A percentile compares a stretch with the other conserved stretches of the same genome.
Conservation (phyloP, 2,329 filamentous ascomycete species). For the Fusarium clavum region DNA sequence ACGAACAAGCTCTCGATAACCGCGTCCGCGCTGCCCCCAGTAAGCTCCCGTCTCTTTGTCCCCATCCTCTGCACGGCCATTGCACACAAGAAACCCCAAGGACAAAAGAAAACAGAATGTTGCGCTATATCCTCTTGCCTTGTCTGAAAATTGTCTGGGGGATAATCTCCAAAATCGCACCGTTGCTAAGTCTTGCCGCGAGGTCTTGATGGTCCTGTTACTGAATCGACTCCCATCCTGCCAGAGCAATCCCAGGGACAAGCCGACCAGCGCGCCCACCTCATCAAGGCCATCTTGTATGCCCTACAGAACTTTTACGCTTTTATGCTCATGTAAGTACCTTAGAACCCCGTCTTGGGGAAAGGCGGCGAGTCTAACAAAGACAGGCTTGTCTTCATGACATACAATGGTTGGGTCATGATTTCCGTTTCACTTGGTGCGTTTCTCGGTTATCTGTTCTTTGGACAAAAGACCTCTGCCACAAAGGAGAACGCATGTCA, state of each 20-base stretch:
- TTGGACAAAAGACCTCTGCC: slow-evolving; percentile 75
- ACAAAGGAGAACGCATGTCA: slow-evolving; percentile 80
- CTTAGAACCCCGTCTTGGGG: not conserved
- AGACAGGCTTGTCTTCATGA: slow-evolving; percentile 97
- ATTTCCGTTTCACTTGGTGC: slow-evolving; percentile 88
- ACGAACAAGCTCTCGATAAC: slow-evolving; percentile 71
- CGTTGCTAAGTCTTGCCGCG: slow-evolving; percentile 49
- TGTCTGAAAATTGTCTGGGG: slow-evolving; percentile 27
- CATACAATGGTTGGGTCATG: slow-evolving; percentile 99
- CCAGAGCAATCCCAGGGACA: slow-evolving; percentile 77
- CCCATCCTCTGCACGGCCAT: slow-evolving; percentile 10
- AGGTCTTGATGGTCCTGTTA: slow-evolving; percentile 58
- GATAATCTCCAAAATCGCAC: slow-evolving; percentile 25
- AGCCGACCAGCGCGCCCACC: slow-evolving; percentile 74
- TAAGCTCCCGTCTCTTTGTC: slow-evolving; percentile 53
- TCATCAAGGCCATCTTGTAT: slow-evolving; percentile 86
- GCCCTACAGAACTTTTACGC: slow-evolving; percentile 97
- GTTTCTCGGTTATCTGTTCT: slow-evolving; percentile 87
- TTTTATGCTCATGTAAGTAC: slow-evolving; percentile 96
- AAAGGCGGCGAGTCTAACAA: not conserved
- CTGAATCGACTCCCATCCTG: slow-evolving; percentile 73
- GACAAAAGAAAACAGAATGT: slow-evolving; percentile 24
- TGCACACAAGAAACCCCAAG: slow-evolving; percentile 19
- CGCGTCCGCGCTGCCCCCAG: slow-evolving; percentile 63
- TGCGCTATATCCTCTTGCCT: slow-evolving; percentile 26